phyloP scores from a whole-genome alignment of 768 basidiomycete genomes.

The Lactarius hatsudake region DNA sequence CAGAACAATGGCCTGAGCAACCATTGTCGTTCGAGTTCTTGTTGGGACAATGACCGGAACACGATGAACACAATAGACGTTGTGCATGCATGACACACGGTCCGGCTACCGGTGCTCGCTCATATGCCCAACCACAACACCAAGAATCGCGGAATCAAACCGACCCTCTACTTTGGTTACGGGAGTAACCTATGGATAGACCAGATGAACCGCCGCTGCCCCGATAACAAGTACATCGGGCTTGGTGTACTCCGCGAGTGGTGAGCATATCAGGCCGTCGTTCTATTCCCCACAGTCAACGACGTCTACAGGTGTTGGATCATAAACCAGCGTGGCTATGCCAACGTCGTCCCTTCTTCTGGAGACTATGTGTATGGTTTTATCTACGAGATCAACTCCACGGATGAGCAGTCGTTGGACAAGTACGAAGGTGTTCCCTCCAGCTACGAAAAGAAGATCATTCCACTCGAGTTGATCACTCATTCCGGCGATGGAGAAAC shows the following conservation, averaged over 20 bases:
- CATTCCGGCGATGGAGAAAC: background rate
- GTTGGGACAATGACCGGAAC: background rate
- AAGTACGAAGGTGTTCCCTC: constrained; percentile 1
- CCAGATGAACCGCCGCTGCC: constrained; percentile 25
- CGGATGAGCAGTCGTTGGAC: constrained; percentile 18
- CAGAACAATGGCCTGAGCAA: background rate
- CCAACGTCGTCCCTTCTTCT: constrained; percentile 14
- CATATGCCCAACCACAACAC: constrained; percentile 7
- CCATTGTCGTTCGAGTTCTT: background rate
- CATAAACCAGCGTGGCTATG: constrained; percentile 17
- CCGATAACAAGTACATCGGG: constrained; percentile 17
- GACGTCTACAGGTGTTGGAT: constrained; percentile 21
- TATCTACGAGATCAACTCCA: constrained; percentile 13
- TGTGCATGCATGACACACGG: background rate
- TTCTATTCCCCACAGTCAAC: background rate
- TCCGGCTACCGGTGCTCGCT: background rate
- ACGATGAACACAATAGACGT: background rate
- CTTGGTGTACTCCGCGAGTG: constrained; percentile 9
- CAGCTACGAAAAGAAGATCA: constrained; percentile 11
- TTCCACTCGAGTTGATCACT: constrained; percentile 3
- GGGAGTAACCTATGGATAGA: constrained; percentile 25
- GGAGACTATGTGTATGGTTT: constrained; percentile 18
- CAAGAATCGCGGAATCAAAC: background rate
- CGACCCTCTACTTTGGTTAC: constrained; percentile 17
- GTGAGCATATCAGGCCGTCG: constrained; percentile 1